Percentiles rank a stretch among this genome's conserved stretches.
These are phyloP conservation scores for Boletus speciosus DNA, from an alignment of 768 basidiomycete genomes.

Conservation along the genomic window DNA sequence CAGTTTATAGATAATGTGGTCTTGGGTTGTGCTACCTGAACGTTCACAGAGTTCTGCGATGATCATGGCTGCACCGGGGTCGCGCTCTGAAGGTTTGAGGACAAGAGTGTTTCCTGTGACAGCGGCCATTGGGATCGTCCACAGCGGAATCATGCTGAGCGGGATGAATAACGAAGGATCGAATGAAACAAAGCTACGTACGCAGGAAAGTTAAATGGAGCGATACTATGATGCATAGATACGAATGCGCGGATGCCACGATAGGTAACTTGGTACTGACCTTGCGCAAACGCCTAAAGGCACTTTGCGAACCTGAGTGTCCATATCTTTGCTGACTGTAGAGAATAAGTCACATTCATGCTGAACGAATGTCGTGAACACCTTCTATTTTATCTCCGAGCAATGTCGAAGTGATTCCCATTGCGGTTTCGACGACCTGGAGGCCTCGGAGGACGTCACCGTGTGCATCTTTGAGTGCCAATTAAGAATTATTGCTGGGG, in stretches of 20 bases:
- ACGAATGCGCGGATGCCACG: not conserved
- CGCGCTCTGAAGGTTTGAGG: constrained; percentile 93
- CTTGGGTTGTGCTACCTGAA: constrained; percentile 47
- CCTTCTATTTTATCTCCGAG: constrained; percentile 92
- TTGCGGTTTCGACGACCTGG: constrained; percentile 82
- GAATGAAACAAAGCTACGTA: constrained; percentile 33
- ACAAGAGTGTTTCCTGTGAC: constrained; percentile 93
- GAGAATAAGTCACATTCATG: constrained; percentile 14
- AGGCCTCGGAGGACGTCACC: constrained; percentile 92
- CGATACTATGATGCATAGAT: constrained; percentile 43
- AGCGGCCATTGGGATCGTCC: constrained; percentile 89
- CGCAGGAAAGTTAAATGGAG: constrained; percentile 92
- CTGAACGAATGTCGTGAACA: constrained; percentile 26
- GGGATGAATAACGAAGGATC: not conserved
- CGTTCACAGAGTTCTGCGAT: constrained; percentile 92
- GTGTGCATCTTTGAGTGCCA: constrained; percentile 66
- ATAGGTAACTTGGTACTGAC: constrained; percentile 24
- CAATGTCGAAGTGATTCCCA: constrained; percentile 78
- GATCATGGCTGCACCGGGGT: constrained; percentile 97
- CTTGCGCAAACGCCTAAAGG: constrained; percentile 87
- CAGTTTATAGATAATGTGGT: not conserved
- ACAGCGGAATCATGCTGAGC: constrained; percentile 88
- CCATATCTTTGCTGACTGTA: constrained; percentile 92
- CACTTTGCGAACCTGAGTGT: constrained; percentile 79
- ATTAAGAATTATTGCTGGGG: not conserved